Percentiles rank a stretch among this genome's conserved stretches.
Conservation (phyloP, 2,329 filamentous ascomycete species). For the Tolypocladium sp. region DNA sequence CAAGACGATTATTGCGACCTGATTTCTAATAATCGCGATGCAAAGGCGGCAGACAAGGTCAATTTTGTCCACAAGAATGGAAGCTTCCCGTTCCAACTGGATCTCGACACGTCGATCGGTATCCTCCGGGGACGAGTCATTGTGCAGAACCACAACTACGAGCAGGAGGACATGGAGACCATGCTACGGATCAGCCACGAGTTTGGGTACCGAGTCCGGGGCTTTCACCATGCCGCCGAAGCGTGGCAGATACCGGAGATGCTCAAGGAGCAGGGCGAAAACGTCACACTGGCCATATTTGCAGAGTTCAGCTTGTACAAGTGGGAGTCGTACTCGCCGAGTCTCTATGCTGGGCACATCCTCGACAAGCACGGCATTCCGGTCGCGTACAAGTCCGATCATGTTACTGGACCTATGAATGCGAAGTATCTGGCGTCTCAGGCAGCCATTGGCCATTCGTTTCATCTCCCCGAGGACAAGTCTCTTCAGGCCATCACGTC, state of each 20-base stretch:
- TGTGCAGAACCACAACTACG: constrained; percentile 35
- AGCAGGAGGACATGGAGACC: constrained; percentile 31
- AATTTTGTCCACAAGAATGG: background rate
- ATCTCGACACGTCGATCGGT: constrained; percentile 29
- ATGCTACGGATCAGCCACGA: constrained; percentile 32
- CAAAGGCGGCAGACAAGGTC: background rate
- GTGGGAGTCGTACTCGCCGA: constrained; percentile 30
- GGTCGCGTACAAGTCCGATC: constrained; percentile 34
- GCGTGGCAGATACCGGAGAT: background rate
- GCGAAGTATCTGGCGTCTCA: constrained; percentile 33
- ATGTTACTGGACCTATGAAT: constrained; percentile 16
- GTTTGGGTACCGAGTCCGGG: constrained; percentile 28
- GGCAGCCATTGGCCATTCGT: constrained; percentile 28
- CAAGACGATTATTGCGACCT: constrained; percentile 9
- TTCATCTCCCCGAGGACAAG: constrained; percentile 7
- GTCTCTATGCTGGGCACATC: constrained; percentile 28
- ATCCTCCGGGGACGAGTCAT: constrained; percentile 30
- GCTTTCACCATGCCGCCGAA: background rate
- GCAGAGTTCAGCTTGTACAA: constrained; percentile 32
- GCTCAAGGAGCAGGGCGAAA: constrained; percentile 19
- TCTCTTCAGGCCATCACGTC: constrained; percentile 24
- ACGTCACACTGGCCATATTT: constrained; percentile 33
- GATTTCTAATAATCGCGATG: constrained; percentile 9
- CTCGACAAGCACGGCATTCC: constrained; percentile 28
- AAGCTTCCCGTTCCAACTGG: constrained; percentile 17